A percentile compares a stretch with the other conserved stretches of the same genome.
Evolutionary conservation across 768 basidiomycete species (phyloP).

Genomic region (Coprinellus micaceus): DNA sequence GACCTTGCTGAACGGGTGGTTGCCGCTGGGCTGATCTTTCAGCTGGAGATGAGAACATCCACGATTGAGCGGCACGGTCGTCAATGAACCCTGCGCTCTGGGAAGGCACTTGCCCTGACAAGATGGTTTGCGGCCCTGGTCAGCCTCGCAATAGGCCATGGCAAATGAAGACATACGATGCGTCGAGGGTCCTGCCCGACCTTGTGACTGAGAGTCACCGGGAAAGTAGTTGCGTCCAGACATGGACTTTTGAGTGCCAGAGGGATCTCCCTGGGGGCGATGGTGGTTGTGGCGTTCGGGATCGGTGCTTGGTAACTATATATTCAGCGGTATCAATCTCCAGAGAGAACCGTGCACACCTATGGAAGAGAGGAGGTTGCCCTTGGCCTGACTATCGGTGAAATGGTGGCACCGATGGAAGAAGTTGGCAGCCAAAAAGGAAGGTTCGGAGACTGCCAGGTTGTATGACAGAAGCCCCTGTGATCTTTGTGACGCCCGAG

Average conservation of each 20-base stretch:
- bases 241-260: constrained; percentile 28
- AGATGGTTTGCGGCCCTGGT: background rate
- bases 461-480: background rate
- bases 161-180: constrained; percentile 18
- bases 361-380: background rate
- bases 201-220: constrained; percentile 19
- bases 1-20: background rate
- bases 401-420: constrained; percentile 26
- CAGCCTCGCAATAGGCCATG: constrained; percentile 5
- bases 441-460: constrained; percentile 2
- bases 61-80: background rate
- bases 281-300: constrained; percentile 25
- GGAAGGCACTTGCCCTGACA: background rate
- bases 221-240: constrained; percentile 20
- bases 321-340: background rate
- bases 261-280: constrained; percentile 28
- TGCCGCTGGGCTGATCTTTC: background rate
- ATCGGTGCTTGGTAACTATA: background rate
- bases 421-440: constrained; percentile 20
- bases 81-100: background rate
- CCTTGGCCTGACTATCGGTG: constrained; percentile 20
- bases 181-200: constrained; percentile 19
- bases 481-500: background rate
- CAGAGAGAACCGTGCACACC: background rate
- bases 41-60: constrained; percentile 9